phyloP scores from a whole-genome alignment of 2,329 filamentous ascomycete species.

The Colletotrichum destructivum region DNA sequence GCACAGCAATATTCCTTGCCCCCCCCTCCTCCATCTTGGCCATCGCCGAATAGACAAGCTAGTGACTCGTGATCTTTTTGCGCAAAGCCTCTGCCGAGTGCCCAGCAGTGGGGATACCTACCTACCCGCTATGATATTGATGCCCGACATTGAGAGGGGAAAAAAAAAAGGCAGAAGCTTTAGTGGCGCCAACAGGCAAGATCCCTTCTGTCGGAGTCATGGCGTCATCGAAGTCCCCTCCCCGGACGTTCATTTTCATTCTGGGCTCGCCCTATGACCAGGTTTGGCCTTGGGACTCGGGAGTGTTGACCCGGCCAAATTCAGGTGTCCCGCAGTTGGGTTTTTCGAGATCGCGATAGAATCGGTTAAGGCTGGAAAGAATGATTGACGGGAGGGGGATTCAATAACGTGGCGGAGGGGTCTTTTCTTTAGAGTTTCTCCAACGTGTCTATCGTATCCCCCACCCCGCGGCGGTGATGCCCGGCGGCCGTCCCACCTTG shows the following conservation, averaged over 20 bases:
- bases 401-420: neutral
- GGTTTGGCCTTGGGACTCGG: too few species aligned
- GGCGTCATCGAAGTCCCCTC: neutral
- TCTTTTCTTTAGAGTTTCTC: neutral
- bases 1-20: neutral
- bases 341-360: too few species aligned
- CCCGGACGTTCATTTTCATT: too few species aligned
- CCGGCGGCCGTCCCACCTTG: neutral
- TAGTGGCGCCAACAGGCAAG: neutral
- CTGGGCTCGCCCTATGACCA: too few species aligned
- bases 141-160: too few species aligned
- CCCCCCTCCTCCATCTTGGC: neutral
- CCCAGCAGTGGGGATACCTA: too few species aligned
- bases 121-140: too few species aligned
- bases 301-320: too few species aligned
- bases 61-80: neutral
- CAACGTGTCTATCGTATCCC: neutral
- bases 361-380: neutral
- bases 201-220: neutral
- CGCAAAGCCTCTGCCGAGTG: neutral
- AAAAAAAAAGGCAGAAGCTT: neutral
- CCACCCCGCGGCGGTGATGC: neutral
- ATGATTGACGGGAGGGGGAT: neutral
- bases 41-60: neutral
- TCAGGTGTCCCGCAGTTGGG: too few species aligned